phyloP scores from a whole-genome alignment of 768 basidiomycete species.

The Leccinellum rugosiceps region DNA sequence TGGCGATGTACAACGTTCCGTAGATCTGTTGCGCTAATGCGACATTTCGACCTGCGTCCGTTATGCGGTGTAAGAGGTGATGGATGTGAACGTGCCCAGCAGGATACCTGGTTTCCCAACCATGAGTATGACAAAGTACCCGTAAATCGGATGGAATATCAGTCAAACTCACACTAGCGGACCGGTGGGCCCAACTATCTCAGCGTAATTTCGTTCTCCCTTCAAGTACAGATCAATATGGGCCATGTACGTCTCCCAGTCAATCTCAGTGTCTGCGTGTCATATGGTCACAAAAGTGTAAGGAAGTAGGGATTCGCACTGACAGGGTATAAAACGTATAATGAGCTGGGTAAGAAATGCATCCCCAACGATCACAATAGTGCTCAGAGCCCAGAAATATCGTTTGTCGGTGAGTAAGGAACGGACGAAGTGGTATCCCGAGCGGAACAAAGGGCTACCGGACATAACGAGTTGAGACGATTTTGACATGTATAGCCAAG shows the following conservation, averaged over 20 bases:
- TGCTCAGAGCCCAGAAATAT: slow-evolving; percentile 68
- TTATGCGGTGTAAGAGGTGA: slow-evolving; percentile 60
- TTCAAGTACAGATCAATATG: slow-evolving; percentile 76
- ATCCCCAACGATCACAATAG: slow-evolving; percentile 70
- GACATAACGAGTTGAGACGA: background rate
- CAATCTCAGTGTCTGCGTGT: slow-evolving; percentile 90
- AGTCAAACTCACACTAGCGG: slow-evolving; percentile 71
- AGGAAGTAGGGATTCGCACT: slow-evolving; percentile 30
- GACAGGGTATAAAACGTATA: slow-evolving; percentile 80
- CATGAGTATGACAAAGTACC: background rate
- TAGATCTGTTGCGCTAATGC: slow-evolving; percentile 75
- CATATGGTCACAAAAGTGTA: slow-evolving; percentile 14
- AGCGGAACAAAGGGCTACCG: background rate
- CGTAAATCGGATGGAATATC: background rate
- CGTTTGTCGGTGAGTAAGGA: slow-evolving; percentile 44
- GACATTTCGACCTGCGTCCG: slow-evolving; percentile 58
- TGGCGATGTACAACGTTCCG: slow-evolving; percentile 64
- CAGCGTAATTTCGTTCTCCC: slow-evolving; percentile 80
- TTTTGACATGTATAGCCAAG: slow-evolving; percentile 5
- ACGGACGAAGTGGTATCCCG: slow-evolving; percentile 5
- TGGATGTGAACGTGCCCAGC: slow-evolving; percentile 91
- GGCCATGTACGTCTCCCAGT: slow-evolving; percentile 95
- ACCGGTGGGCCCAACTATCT: slow-evolving; percentile 87
- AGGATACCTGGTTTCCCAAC: slow-evolving; percentile 66
- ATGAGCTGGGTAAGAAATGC: slow-evolving; percentile 75